A percentile compares a stretch with the other conserved stretches of the same genome.
These are phyloP conservation scores for Corylus americana DNA, from an alignment of 306 rosid genomes.

Conservation along the genomic window DNA sequence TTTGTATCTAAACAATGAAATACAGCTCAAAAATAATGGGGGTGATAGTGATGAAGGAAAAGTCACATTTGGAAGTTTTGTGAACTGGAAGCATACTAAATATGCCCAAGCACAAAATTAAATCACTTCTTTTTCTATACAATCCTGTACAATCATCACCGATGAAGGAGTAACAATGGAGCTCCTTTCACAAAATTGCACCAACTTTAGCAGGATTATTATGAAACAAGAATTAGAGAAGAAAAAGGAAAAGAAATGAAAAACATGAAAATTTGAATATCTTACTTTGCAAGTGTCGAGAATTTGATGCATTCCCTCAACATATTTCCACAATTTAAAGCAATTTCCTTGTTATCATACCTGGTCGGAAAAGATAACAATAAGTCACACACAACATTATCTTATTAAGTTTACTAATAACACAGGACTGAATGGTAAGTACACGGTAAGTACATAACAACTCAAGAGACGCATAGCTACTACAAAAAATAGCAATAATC, in stretches of 20 bases:
- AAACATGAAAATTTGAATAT: constrained; percentile 16
- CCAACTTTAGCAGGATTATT: constrained; percentile 24
- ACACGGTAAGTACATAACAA: not conserved
- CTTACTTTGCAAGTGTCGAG: constrained; percentile 85
- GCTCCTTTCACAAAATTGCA: constrained; percentile 17
- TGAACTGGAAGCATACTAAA: constrained; percentile 16
- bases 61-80: not conserved
- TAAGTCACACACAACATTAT: constrained; percentile 17
- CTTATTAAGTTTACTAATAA: not conserved
- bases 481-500: too few relatives aligned
- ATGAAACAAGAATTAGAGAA: constrained; percentile 9
- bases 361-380: constrained; percentile 45
- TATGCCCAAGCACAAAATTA: constrained; percentile 5
- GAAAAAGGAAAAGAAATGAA: not conserved
- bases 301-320: constrained; percentile 95
- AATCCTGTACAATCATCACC: constrained; percentile 3
- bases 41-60: constrained; percentile 7
- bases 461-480: not conserved
- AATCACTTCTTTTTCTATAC: not conserved
- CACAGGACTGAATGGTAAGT: not conserved
- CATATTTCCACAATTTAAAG: constrained; percentile 88
- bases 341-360: constrained; percentile 95
- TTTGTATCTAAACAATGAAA: not conserved
- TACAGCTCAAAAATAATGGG: constrained; percentile 4
- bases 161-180: constrained; percentile 17